phyloP scores from a whole-genome alignment of 129 eudicot genomes.

The Flaveria ramosissima region DNA sequence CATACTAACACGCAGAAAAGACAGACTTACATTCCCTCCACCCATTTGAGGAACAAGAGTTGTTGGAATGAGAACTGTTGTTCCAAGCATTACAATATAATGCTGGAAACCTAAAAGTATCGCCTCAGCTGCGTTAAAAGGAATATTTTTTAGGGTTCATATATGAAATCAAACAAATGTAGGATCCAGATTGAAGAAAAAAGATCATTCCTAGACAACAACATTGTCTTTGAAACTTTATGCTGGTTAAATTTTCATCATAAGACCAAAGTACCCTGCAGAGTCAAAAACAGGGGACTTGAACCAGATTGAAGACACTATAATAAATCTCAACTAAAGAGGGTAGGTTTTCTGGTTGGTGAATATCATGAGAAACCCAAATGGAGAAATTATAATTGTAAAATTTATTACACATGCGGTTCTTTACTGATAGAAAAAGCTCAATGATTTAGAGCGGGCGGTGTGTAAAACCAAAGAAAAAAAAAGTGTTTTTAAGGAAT shows the following conservation, averaged over 20 bases:
- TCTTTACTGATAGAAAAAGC: too few species aligned
- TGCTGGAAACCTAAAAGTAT: conserved; percentile 94
- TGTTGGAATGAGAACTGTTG: conserved; percentile 89
- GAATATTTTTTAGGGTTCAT: conserved; percentile 20
- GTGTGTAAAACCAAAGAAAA: neutral
- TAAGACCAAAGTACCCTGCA: too few species aligned
- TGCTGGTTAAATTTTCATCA: too few species aligned
- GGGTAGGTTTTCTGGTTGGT: too few species aligned
- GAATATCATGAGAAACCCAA: too few species aligned
- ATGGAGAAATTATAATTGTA: too few species aligned
- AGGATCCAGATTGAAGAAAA: too few species aligned
- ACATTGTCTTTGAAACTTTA: neutral
- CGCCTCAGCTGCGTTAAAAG: conserved; percentile 82
- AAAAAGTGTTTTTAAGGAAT: neutral
- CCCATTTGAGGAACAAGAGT: conserved; percentile 94
- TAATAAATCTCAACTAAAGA: too few species aligned
- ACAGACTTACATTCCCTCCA: conserved; percentile 77
- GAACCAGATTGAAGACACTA: too few species aligned
- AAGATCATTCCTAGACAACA: neutral
- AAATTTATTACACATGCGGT: too few species aligned
- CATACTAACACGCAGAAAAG: neutral
- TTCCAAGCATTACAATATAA: conserved; percentile 95
- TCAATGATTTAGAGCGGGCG: neutral
- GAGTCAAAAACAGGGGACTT: too few species aligned
- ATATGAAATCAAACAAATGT: neutral